Evolutionary conservation across 352 stramenopile species (phyloP).

Genomic region (Phytophthora sojae): DNA sequence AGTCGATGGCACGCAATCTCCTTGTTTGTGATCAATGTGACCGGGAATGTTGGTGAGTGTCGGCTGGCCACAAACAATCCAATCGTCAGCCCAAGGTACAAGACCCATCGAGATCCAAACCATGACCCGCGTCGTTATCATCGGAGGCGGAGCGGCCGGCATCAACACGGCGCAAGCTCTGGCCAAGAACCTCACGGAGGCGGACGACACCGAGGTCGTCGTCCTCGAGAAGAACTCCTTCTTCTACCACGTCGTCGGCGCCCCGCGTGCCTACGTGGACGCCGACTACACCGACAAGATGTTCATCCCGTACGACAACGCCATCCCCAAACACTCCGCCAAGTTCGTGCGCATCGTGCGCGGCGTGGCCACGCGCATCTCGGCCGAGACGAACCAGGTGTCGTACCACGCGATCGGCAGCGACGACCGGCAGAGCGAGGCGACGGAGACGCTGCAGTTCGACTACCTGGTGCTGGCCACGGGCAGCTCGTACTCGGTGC

Average conservation of each 20-base stretch:
- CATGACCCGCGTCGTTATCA: slow-evolving; percentile 60
- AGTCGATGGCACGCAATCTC: too few relatives aligned
- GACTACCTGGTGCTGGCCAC: slow-evolving; percentile 76
- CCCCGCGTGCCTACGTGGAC: slow-evolving; percentile 64
- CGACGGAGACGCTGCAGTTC: slow-evolving; percentile 47
- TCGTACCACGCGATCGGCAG: slow-evolving; percentile 41
- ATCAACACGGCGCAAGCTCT: slow-evolving; percentile 54
- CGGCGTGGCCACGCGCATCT: slow-evolving; percentile 44
- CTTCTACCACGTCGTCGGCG: slow-evolving; percentile 57
- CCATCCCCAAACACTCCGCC: slow-evolving; percentile 44
- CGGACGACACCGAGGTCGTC: slow-evolving; percentile 56
- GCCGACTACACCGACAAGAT: slow-evolving; percentile 57
- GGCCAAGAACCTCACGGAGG: slow-evolving; percentile 40
- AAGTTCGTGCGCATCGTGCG: slow-evolving; percentile 52
- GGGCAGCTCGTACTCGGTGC: slow-evolving; percentile 60
- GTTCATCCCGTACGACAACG: slow-evolving; percentile 76
- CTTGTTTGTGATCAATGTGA: too few relatives aligned
- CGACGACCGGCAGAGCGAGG: slow-evolving; percentile 36
- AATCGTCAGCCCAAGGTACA: too few relatives aligned
- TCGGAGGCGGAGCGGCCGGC: slow-evolving; percentile 65
- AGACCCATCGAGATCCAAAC: not conserved
- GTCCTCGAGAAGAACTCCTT: slow-evolving; percentile 65
- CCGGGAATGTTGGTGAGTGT: too few relatives aligned
- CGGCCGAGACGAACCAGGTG: slow-evolving; percentile 42
- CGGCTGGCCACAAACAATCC: too few relatives aligned